These are phyloP conservation scores for Xylaria scruposa DNA, from an alignment of 495 filamentous ascomycete species.

Conservation along the genomic window DNA sequence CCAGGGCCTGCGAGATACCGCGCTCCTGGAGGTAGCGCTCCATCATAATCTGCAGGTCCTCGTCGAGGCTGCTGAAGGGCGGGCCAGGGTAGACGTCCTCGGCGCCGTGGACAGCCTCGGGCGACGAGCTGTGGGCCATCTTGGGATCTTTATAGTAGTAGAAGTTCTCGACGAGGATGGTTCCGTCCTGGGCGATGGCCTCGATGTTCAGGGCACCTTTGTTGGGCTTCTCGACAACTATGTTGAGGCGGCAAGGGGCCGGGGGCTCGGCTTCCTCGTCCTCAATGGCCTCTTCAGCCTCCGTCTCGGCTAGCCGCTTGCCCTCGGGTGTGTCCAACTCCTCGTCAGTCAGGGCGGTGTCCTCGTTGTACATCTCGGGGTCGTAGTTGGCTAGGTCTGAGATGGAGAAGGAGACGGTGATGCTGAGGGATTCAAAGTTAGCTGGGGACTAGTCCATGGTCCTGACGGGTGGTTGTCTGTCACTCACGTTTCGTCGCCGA, in stretches of 20 bases:
- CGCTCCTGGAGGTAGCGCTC: conserved; percentile 96
- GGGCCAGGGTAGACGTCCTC: conserved; percentile 88
- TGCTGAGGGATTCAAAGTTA: conserved; percentile 58
- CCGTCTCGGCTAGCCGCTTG: conserved; percentile 47
- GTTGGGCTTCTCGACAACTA: conserved; percentile 83
- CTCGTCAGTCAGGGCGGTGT: conserved; percentile 64
- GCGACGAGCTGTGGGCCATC: conserved; percentile 62
- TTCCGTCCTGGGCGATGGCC: conserved; percentile 83
- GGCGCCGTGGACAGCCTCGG: conserved; percentile 57
- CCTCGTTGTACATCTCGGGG: conserved; percentile 55
- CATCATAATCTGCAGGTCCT: conserved; percentile 89
- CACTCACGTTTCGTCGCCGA: conserved; percentile 84
- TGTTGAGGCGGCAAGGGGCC: conserved; percentile 83
- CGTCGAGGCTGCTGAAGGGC: conserved; percentile 91
- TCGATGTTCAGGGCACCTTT: conserved; percentile 85
- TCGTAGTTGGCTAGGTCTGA: conserved; percentile 82
- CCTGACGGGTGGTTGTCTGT: neutral
- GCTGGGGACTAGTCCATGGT: neutral
- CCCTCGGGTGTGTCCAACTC: conserved; percentile 63
- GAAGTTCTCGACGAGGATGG: conserved; percentile 88
- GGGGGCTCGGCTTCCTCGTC: conserved; percentile 61
- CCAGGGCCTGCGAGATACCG: conserved; percentile 86
- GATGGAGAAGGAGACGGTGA: conserved; percentile 91
- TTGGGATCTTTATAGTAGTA: conserved; percentile 81
- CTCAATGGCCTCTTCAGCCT: conserved; percentile 53